These are phyloP conservation scores for Sambucus nigra DNA, from an alignment of 129 eudicot genomes.

Conservation along the genomic window DNA sequence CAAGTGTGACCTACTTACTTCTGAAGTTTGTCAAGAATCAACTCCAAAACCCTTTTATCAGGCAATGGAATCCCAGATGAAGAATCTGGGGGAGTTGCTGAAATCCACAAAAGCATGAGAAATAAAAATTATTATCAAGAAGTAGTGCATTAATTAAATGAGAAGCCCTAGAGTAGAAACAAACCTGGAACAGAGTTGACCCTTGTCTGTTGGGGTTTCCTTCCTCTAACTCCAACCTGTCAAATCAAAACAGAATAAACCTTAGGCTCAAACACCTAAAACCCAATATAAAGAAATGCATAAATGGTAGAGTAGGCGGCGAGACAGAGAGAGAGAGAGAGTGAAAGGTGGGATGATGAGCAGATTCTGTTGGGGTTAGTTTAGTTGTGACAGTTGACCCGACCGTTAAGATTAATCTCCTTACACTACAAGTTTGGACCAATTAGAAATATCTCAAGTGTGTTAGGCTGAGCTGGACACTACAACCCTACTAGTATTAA, in stretches of 20 bases:
- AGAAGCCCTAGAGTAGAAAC: neutral
- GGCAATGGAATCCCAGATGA: conserved; percentile 43
- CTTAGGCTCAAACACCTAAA: conserved; percentile 4
- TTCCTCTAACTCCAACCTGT: conserved; percentile 44
- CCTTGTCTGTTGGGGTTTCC: conserved; percentile 32
- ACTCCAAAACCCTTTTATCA: conserved; percentile 66
- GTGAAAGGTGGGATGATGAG: conserved; percentile 43
- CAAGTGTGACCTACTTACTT: conserved; percentile 37
- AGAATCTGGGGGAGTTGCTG: conserved; percentile 42
- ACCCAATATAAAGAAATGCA: conserved; percentile 11
- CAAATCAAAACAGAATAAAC: conserved; percentile 20
- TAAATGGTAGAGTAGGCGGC: conserved; percentile 16
- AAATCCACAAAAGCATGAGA: conserved; percentile 8
- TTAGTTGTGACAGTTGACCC: conserved; percentile 67
- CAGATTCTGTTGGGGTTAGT: conserved; percentile 78
- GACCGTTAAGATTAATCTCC: conserved; percentile 37
- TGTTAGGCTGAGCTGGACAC: conserved; percentile 37
- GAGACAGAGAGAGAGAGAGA: conserved; percentile 34
- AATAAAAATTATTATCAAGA: neutral
- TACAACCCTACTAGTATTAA: neutral
- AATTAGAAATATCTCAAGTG: conserved; percentile 20
- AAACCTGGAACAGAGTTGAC: conserved; percentile 54
- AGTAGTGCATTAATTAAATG: neutral
- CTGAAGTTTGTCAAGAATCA: conserved; percentile 91
- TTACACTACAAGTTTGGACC: conserved; percentile 15